A percentile compares a stretch with the other conserved stretches of the same genome.
Evolutionary conservation across 177 flowering plant genomes (phyloP).

Genomic region (Telopea speciosissima): DNA sequence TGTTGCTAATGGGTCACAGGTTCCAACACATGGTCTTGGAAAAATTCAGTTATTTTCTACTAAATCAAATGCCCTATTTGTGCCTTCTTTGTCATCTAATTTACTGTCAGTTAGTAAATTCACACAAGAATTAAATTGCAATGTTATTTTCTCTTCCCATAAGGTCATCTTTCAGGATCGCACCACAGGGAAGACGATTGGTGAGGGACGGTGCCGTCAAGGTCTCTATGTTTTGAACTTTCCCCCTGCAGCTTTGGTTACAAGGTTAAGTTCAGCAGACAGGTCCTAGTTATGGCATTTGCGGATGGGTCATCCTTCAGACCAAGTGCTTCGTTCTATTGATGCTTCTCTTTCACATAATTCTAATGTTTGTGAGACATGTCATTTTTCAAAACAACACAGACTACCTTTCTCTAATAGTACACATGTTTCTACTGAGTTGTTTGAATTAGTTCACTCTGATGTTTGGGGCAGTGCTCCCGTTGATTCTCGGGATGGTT

Average conservation of each 20-base stretch:
- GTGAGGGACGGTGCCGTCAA: neutral
- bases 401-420: no score
- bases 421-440: no score
- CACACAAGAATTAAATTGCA: slow-evolving; percentile 4
- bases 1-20: slow-evolving; percentile 12
- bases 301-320: no score
- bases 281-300: neutral
- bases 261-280: neutral
- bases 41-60: neutral
- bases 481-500: no score
- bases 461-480: no score
- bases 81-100: slow-evolving; percentile 7
- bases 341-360: neutral
- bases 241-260: no score
- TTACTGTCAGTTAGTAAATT: slow-evolving; percentile 2
- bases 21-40: neutral
- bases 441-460: no score
- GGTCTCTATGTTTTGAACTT: neutral
- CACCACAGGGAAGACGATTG: slow-evolving; percentile 1
- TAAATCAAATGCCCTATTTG: neutral
- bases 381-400: no score
- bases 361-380: neutral
- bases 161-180: neutral
- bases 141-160: slow-evolving; percentile 8
- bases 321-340: neutral